phyloP scores from a whole-genome alignment of 2,329 filamentous ascomycete species.

The Penicillium sumatraense region DNA sequence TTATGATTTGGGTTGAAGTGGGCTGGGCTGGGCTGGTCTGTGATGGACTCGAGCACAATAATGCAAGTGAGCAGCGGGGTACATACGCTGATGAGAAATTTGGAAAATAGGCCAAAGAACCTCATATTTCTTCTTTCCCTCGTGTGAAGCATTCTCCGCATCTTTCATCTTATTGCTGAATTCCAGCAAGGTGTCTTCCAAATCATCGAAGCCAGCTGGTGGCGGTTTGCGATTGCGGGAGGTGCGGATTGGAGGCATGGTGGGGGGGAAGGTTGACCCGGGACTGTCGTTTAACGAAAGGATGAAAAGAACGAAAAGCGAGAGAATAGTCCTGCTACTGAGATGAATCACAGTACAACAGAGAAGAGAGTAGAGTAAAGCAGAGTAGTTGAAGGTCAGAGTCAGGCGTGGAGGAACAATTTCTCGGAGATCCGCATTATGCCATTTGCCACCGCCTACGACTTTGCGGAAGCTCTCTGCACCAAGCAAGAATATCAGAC shows the following conservation, averaged over 20 bases:
- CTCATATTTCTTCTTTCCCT: slow-evolving; percentile 85
- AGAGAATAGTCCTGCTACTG: not conserved
- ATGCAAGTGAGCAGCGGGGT: not conserved
- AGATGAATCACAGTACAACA: not conserved
- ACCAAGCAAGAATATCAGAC: too few relatives aligned
- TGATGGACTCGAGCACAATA: not conserved
- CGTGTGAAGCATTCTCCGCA: slow-evolving; percentile 82
- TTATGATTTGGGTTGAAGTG: not conserved
- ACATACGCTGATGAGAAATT: slow-evolving; percentile 85
- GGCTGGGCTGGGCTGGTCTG: not conserved
- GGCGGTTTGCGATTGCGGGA: slow-evolving; percentile 66
- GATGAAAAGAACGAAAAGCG: not conserved
- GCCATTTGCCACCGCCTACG: slow-evolving; percentile 31
- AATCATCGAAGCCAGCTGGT: slow-evolving; percentile 69
- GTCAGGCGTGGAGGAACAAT: too few relatives aligned
- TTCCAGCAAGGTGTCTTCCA: slow-evolving; percentile 70
- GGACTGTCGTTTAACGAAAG: not conserved
- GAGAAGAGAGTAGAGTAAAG: not conserved
- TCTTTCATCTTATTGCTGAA: slow-evolving; percentile 73
- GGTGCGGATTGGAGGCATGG: slow-evolving; percentile 66
- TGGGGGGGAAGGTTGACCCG: not conserved
- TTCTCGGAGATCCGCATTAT: slow-evolving; percentile 21
- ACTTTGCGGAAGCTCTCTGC: slow-evolving; percentile 25
- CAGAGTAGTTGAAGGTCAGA: not conserved
- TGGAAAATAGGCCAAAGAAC: slow-evolving; percentile 97